phyloP scores from a whole-genome alignment of 352 stramenopile species.

The Aphanomyces stellatus region DNA sequence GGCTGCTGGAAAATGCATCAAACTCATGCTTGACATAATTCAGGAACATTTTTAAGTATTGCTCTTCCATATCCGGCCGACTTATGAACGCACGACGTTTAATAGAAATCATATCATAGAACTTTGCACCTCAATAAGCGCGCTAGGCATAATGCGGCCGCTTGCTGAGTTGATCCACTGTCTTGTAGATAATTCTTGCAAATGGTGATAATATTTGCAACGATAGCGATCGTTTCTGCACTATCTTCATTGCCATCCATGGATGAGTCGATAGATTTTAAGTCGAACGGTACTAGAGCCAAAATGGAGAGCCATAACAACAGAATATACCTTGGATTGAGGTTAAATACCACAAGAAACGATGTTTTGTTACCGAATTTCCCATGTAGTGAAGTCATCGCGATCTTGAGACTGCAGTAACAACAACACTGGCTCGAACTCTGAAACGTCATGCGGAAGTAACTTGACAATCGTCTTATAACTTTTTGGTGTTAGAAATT shows the following conservation, averaged over 20 bases:
- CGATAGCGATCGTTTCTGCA: slow-evolving; percentile 44
- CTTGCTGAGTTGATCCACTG: slow-evolving; percentile 81
- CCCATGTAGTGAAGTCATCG: slow-evolving; percentile 67
- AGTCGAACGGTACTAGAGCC: slow-evolving; percentile 96
- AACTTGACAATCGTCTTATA: slow-evolving; percentile 95
- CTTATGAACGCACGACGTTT: too few species aligned
- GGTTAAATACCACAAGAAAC: too few species aligned
- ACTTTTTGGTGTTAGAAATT: slow-evolving; percentile 4
- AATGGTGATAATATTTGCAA: slow-evolving; percentile 68
- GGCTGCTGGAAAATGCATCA: slow-evolving; percentile 1
- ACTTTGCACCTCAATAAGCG: slow-evolving; percentile 69
- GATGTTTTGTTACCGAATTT: slow-evolving; percentile 78
- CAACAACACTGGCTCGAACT: slow-evolving; percentile 94
- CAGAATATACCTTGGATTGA: slow-evolving; percentile 80
- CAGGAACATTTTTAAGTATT: slow-evolving; percentile 87
- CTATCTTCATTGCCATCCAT: slow-evolving; percentile 18
- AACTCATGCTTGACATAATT: slow-evolving; percentile 78
- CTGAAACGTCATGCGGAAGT: slow-evolving; percentile 91
- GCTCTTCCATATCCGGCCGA: slow-evolving; percentile 92
- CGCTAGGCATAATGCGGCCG: slow-evolving; percentile 91
- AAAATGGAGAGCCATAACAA: slow-evolving; percentile 98
- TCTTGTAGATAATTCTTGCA: slow-evolving; percentile 84
- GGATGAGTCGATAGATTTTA: slow-evolving; percentile 93
- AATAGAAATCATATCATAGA: neutral
- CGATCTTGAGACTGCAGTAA: slow-evolving; percentile 82